phyloP scores from a whole-genome alignment of 257 asterid genomes.

The Solanum pinnatisectum region DNA sequence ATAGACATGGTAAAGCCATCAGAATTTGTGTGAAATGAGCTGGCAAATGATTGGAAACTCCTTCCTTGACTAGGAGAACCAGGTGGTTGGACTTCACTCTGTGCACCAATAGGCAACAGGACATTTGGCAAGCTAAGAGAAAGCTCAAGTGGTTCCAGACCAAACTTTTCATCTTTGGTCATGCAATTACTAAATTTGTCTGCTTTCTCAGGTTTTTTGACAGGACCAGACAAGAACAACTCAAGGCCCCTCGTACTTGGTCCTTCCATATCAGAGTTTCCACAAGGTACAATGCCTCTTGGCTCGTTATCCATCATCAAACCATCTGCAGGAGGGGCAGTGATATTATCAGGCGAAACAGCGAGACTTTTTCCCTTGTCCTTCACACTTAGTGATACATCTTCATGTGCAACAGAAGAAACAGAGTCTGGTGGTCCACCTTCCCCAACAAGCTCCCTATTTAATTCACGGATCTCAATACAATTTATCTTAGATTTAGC shows the following conservation, averaged over 20 bases:
- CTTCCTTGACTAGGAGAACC: conserved; percentile 85
- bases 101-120: conserved; percentile 67
- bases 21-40: conserved; percentile 73
- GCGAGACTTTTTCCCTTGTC: conserved; percentile 71
- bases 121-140: conserved; percentile 98
- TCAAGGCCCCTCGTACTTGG: conserved; percentile 72
- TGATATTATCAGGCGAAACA: conserved; percentile 22
- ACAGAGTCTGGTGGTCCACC: conserved; percentile 24
- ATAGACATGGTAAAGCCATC: conserved; percentile 87
- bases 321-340: conserved; percentile 21
- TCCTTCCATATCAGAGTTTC: conserved; percentile 54
- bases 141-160: conserved; percentile 91
- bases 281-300: conserved; percentile 20
- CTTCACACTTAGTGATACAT: conserved; percentile 27
- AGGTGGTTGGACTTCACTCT: conserved; percentile 42
- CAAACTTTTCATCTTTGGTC: conserved; percentile 69
- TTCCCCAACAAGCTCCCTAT: conserved; percentile 24
- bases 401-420: conserved; percentile 20
- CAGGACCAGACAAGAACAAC: conserved; percentile 66
- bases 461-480: conserved; percentile 11
- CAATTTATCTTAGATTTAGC: conserved; percentile 34
- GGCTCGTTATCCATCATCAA: conserved; percentile 38
- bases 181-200: conserved; percentile 32
- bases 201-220: conserved; percentile 51
- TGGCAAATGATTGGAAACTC: conserved; percentile 77